Conservation (phyloP, 352 stramenopile species). For the Globisporangium emineosum region DNA sequence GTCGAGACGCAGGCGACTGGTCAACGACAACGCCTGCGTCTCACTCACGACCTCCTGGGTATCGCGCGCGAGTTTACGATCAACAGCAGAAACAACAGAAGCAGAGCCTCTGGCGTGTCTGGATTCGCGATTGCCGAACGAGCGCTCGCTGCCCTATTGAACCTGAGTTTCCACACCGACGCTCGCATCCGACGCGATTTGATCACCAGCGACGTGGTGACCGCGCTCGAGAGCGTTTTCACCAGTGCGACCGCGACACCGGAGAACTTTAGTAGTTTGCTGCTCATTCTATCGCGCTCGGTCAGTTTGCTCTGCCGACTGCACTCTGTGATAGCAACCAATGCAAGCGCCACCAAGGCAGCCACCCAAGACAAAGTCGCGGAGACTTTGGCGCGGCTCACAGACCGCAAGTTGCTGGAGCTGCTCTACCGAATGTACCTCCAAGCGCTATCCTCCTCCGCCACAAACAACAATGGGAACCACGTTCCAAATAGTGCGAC, state of each 20-base stretch:
- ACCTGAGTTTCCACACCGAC: constrained; percentile 45
- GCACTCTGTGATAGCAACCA: constrained; percentile 25
- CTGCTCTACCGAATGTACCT: constrained; percentile 34
- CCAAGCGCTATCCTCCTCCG: constrained; percentile 14
- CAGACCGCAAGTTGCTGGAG: constrained; percentile 18
- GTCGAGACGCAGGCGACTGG: constrained; percentile 19
- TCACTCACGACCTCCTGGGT: constrained; percentile 7
- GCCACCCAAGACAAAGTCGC: neutral
- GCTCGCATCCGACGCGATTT: constrained; percentile 37
- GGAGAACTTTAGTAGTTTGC: constrained; percentile 15
- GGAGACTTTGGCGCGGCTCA: constrained; percentile 15
- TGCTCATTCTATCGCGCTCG: constrained; percentile 39
- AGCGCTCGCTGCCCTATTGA: constrained; percentile 55
- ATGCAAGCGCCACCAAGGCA: neutral
- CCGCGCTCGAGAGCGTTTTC: constrained; percentile 24
- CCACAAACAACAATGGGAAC: constrained; percentile 2
- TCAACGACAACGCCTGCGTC: neutral
- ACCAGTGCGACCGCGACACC: constrained; percentile 2
- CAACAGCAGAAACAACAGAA: neutral
- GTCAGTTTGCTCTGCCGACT: constrained; percentile 61
- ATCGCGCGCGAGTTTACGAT: neutral
- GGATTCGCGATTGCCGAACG: constrained; percentile 24
- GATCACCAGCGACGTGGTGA: constrained; percentile 20
- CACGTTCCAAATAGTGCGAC: constrained; percentile 19
- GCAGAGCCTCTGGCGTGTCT: neutral